Base-by-base conservation (phyloP, 495 filamentous ascomycete genomes). In the Acidomyces sp. region DNA sequence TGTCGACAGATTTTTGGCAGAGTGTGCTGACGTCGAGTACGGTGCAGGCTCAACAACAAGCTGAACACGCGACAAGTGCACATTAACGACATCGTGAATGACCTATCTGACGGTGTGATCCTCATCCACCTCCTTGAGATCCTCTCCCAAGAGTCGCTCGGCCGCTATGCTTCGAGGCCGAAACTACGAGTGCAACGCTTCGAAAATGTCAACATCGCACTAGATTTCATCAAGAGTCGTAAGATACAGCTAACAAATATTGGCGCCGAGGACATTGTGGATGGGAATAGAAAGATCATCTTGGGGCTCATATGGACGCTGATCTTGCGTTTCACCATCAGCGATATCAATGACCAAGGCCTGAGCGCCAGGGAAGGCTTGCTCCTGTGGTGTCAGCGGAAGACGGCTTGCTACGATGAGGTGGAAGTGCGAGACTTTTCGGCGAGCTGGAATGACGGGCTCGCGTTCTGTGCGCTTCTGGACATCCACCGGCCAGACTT, bases 191-290 rank as follows among this genome's bases (percentile, higher is more conserved):
- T 97, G 45, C 90, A 97, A 63, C 78, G 80, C 51, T 95, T 94
- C 67, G 90, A 97, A 64, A 97, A 97, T 72, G 90, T 90, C 61
- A 96, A 97, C 62, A 80, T 84, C 49, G 81, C 83, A 26, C 74
- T 97, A 47, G 78, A 95, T 59, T 96, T 85, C 54, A 85, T 97
- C 63, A 87, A 83, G 55, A 76, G 78, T 19, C 70, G 85, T 50
- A 77, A 84, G 18, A 96, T 97, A 37, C 85, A 92, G 55, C 84
- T 96, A 78, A 93, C 85, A 43, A 97, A 97, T 53, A 96, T 96
- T 51, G 90, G 90, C 34, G 90, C 90, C 1, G 90, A 96, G 63
- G 90, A 97, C 70, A 84, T 97, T 20, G 90, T 97, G 17, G 92
- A 97, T 57, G 92, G 92, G 23, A 97, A 96, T 59, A 71, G 80